These are phyloP conservation scores for Phaseolus lunatus DNA, from an alignment of 306 rosid genomes.

Conservation along the genomic window DNA sequence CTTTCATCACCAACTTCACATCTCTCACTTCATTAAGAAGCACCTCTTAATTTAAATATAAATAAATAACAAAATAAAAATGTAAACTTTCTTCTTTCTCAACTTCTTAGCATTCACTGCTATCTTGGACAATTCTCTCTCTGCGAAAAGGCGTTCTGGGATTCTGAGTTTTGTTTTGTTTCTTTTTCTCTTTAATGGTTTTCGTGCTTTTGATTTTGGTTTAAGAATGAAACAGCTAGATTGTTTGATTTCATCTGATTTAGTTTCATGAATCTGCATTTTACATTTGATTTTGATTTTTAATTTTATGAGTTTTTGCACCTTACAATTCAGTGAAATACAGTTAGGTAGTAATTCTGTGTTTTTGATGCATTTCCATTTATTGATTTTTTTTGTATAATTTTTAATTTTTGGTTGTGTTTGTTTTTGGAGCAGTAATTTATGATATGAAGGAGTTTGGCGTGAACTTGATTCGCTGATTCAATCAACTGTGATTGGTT, in stretches of 20 bases:
- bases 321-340: constrained; percentile 6
- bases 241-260: not conserved
- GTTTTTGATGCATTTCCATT: constrained; percentile 14
- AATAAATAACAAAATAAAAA: not conserved
- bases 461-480: constrained; percentile 42
- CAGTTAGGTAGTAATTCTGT: not conserved
- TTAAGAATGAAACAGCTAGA: constrained; percentile 9
- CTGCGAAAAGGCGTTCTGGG: not conserved
- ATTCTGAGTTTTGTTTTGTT: constrained; percentile 1
- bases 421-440: constrained; percentile 12
- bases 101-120: not conserved
- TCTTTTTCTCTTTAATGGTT: not conserved
- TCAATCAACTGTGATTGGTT: constrained; percentile 29
- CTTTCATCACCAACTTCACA: constrained; percentile 22
- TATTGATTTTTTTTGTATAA: not conserved
- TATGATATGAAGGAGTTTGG: constrained; percentile 24
- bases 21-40: not conserved
- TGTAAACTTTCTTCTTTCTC: not conserved
- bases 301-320: not conserved
- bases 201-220: constrained; percentile 4
- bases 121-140: not conserved
- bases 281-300: not conserved
- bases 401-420: not conserved
- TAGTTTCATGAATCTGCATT: not conserved
- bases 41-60: not conserved